Evolutionary conservation across 768 basidiomycete species (phyloP).

Genomic region (Ramaria sp.): DNA sequence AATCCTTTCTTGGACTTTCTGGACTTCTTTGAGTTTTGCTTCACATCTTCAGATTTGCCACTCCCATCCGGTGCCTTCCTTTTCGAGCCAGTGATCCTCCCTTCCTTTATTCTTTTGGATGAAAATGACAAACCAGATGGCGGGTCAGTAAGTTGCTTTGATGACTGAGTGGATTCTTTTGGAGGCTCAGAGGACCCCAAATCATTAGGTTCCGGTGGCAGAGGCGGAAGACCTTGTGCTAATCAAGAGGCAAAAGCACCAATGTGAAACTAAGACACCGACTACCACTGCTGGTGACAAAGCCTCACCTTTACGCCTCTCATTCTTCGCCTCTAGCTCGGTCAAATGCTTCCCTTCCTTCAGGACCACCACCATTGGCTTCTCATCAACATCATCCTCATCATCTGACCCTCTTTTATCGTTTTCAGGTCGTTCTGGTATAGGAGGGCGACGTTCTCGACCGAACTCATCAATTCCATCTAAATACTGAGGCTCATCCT

Average conservation of each 20-base stretch:
- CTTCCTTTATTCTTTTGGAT: slow-evolving; percentile 1
- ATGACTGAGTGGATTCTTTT: neutral
- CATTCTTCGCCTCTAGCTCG: slow-evolving; percentile 66
- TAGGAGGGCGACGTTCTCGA: slow-evolving; percentile 1
- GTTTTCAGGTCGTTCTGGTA: slow-evolving; percentile 12
- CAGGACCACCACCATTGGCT: slow-evolving; percentile 47
- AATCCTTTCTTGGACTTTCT: slow-evolving; percentile 36
- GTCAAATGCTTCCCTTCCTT: slow-evolving; percentile 83
- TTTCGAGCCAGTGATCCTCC: neutral
- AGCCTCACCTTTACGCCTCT: slow-evolving; percentile 57
- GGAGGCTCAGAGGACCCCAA: neutral
- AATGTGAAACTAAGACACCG: neutral
- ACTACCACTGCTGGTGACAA: neutral
- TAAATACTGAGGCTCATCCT: neutral
- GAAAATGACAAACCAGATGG: slow-evolving; percentile 4
- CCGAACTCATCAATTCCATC: slow-evolving; percentile 6
- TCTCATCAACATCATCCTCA: slow-evolving; percentile 16
- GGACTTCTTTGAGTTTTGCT: slow-evolving; percentile 33
- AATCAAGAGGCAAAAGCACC: neutral
- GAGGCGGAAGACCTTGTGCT: slow-evolving; percentile 10
- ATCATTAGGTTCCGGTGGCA: neutral
- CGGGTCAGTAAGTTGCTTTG: neutral
- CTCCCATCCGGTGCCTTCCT: neutral
- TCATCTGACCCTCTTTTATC: slow-evolving; percentile 21
- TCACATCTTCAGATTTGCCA: slow-evolving; percentile 1